Conservation (phyloP, 805 yeast genomes). For the Ogataea allantospora region DNA sequence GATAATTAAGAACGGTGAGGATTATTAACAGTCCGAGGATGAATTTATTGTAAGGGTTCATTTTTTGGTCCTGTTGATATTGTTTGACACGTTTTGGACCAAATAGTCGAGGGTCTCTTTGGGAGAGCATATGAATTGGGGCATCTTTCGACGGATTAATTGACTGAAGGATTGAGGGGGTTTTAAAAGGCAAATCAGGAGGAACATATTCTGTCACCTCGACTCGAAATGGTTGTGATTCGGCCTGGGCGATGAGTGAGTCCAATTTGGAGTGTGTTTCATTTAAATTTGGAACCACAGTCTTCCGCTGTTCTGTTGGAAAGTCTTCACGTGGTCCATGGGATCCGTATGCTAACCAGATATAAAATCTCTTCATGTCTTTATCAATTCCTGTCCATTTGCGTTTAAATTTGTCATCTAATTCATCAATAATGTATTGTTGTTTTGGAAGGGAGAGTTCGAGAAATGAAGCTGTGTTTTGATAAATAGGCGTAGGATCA, state of each 20-base stretch:
- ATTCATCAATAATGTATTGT: constrained; percentile 52
- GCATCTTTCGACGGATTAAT: constrained; percentile 31
- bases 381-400: constrained; percentile 54
- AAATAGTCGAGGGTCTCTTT: constrained; percentile 35
- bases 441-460: constrained; percentile 50
- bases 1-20: constrained; percentile 50
- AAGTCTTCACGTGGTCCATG: constrained; percentile 69
- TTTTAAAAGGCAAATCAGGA: constrained; percentile 56
- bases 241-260: constrained; percentile 14
- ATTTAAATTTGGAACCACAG: constrained; percentile 2
- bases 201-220: constrained; percentile 36
- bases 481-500: constrained; percentile 34
- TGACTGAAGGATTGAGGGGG: constrained; percentile 37
- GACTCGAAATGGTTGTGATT: background rate
- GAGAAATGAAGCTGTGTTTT: constrained; percentile 29
- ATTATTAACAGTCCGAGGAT: constrained; percentile 49
- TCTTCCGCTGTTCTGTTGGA: constrained; percentile 14
- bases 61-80: constrained; percentile 45
- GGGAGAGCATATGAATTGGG: constrained; percentile 35
- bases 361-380: constrained; percentile 54
- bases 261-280: constrained; percentile 1
- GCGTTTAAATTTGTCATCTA: constrained; percentile 42
- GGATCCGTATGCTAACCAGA: constrained; percentile 64
- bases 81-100: constrained; percentile 43
- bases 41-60: constrained; percentile 58